phyloP scores from a whole-genome alignment of 352 stramenopile genomes.

The Pythium biforme region DNA sequence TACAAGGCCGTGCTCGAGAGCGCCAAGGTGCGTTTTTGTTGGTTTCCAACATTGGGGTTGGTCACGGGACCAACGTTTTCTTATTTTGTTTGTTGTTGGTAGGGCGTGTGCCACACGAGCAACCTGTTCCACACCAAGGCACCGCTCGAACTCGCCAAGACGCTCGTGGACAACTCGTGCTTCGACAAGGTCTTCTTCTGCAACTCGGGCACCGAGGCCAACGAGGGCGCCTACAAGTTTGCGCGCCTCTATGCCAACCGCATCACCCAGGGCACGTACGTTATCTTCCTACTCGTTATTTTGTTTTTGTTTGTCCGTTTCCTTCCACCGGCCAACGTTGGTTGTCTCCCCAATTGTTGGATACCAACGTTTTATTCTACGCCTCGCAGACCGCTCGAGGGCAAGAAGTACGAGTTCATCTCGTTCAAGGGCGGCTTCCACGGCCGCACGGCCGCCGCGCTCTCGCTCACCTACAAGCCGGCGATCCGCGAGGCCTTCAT shows the following conservation, averaged over 20 bases:
- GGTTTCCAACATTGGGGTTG: background rate
- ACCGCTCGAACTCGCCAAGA: constrained; percentile 92
- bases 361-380: no score
- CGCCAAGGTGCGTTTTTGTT: constrained; percentile 50
- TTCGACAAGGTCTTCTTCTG: constrained; percentile 99
- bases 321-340: no score
- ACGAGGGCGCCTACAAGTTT: constrained; percentile 88
- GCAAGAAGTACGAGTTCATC: constrained; percentile 83
- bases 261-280: constrained; percentile 65
- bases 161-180: constrained; percentile 94
- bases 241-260: constrained; percentile 74
- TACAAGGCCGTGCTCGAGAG: constrained; percentile 65
- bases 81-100: constrained; percentile 36
- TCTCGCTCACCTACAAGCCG: constrained; percentile 89
- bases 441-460: constrained; percentile 67
- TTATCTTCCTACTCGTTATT: no score
- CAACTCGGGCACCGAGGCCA: constrained; percentile 94
- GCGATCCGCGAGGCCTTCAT: constrained; percentile 83
- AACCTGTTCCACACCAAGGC: constrained; percentile 97
- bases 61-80: background rate
- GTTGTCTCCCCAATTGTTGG: no score
- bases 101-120: constrained; percentile 92
- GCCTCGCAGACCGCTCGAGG: constrained; percentile 66
- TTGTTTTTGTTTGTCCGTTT: no score
- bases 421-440: constrained; percentile 89